A percentile compares a stretch with the other conserved stretches of the same genome.
Evolutionary conservation across 352 stramenopile genomes (phyloP).

Genomic region (Pythium pectinolyticum): DNA sequence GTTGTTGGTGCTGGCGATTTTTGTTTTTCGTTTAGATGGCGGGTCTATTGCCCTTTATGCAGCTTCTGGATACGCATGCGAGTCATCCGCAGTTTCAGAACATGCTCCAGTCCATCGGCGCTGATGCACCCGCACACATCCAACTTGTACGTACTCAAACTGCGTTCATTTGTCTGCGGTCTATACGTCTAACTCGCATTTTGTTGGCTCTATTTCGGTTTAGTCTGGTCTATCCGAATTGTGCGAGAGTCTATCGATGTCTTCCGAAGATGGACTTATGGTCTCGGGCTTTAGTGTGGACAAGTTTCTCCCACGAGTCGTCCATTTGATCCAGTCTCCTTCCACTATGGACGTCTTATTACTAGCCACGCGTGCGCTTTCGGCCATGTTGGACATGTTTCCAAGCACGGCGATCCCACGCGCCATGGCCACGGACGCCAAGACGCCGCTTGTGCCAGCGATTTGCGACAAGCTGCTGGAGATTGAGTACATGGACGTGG

Average conservation of each 20-base stretch:
- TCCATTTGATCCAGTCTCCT: conserved; percentile 41
- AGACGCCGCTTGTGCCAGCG: conserved; percentile 39
- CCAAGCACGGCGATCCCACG: conserved; percentile 40
- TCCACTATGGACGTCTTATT: conserved; percentile 68
- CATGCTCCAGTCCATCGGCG: conserved; percentile 42
- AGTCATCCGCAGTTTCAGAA: conserved; percentile 42
- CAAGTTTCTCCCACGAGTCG: conserved; percentile 47
- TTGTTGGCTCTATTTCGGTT: neutral
- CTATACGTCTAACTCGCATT: neutral
- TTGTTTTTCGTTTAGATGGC: conserved; percentile 26
- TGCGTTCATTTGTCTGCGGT: neutral
- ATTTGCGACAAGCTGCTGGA: conserved; percentile 74
- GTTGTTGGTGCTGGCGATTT: neutral
- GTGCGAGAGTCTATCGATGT: conserved; percentile 70
- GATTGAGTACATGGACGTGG: conserved; percentile 85
- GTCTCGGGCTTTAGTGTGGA: conserved; percentile 70
- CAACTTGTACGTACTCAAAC: conserved; percentile 39
- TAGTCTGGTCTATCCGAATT: conserved; percentile 55
- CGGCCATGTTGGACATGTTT: conserved; percentile 59
- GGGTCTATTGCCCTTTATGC: conserved; percentile 54
- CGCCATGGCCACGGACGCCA: conserved; percentile 33
- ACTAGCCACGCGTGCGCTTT: conserved; percentile 51
- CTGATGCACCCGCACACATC: conserved; percentile 32
- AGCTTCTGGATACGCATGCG: conserved; percentile 38
- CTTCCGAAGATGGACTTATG: conserved; percentile 60